Base-by-base conservation (phyloP, 257 asterid species). In the Jacaranda mimosifolia region DNA sequence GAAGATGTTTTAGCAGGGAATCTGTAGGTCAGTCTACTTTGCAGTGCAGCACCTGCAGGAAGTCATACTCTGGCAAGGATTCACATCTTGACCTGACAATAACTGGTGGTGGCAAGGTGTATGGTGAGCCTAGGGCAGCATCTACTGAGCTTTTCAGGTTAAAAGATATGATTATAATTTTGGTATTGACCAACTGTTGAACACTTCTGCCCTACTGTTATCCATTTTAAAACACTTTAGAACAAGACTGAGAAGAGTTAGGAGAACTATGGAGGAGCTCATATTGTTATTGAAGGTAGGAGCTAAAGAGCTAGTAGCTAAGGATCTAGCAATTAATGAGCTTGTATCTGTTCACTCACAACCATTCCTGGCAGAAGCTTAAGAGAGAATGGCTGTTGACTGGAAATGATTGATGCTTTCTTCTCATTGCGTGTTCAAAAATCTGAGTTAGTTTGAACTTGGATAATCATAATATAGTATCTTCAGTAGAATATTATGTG, bases 81-180 rank as follows among this genome's bases (percentile, higher is more conserved):
- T 79, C 96, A 2, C 91, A 89, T 85, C 79, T 92, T 78, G 97
- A 90, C 79, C 78, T 94, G 73, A 92, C 97, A 12, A 72, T 94
- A 68, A 76, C 87, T 21, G 84, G 90, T 49, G 90, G 90, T 49
- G 84, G 87, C 69, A 86, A 82, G 77, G 91, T 85, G 68, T 91
- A 90, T 78, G 97, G 94, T 39, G 96, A 89, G 78, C 64, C 91
- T 68, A 77, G 19, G 87, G 88, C 97, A 7, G 92, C 85, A 67
- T 87, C 96, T 69, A 92, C 97, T 68, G 93, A 94, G 86, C 10
- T 94, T 77, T 94, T 94, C 86, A 90, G 98, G 97, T 89, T 5
- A 69, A 19, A 62, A 36, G 3, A 40, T 19, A 40, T 52, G 18
- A 40, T 52, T 45, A 75, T 43, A 57, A 42, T 66, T n/a, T 7